Evolutionary conservation across 2,329 filamentous ascomycete species (phyloP).

Genomic region (Cordyceps farinosa): DNA sequence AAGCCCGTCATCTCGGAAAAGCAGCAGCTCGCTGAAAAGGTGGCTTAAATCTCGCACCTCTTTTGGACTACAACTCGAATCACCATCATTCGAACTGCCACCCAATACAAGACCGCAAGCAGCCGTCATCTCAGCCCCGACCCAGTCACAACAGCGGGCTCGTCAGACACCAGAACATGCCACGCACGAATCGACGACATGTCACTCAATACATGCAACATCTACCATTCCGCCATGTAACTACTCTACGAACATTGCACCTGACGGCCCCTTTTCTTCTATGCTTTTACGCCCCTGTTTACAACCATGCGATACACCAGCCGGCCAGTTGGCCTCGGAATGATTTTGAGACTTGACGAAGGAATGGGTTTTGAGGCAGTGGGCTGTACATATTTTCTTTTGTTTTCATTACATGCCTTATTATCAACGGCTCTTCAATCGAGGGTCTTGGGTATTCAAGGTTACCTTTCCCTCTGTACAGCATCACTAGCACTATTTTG

Average conservation of each 20-base stretch:
- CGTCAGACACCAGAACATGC: not conserved
- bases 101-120: no score
- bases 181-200: not conserved
- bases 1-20: conserved; percentile 35
- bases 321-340: not conserved
- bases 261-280: not conserved
- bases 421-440: not conserved
- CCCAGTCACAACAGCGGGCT: not conserved
- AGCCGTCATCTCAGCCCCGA: not conserved
- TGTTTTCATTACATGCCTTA: not conserved
- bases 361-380: not conserved
- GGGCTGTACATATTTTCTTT: not conserved
- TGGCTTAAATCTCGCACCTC: conserved; percentile 22
- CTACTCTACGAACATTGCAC: not conserved
- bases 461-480: not conserved
- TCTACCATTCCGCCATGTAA: not conserved
- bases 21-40: conserved; percentile 38
- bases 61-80: not conserved
- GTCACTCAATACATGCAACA: not conserved
- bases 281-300: not conserved
- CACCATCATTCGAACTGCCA: not conserved
- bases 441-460: not conserved
- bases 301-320: not conserved
- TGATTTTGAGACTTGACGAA: conserved; percentile 9
- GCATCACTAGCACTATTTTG: not conserved